Evolutionary conservation across 768 basidiomycete species (phyloP).

Genomic region (Rubroboletus pulcherrimus): DNA sequence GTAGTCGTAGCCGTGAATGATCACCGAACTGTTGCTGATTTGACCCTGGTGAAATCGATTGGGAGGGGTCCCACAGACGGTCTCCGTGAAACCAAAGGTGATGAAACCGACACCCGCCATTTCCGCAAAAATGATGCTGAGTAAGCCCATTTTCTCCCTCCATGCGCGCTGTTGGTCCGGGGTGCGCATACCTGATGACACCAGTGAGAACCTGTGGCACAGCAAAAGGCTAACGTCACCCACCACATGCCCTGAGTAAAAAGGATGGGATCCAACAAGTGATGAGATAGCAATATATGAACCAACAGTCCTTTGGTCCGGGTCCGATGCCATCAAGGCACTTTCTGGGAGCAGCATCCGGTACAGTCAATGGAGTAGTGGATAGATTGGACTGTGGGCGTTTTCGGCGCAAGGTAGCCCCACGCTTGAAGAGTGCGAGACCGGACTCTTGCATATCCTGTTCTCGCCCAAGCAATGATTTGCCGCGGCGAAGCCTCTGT

Average conservation of each 20-base stretch:
- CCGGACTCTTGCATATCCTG: constrained; percentile 91
- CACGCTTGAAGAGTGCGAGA: constrained; percentile 85
- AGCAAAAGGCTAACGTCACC: constrained; percentile 27
- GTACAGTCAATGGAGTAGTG: constrained; percentile 35
- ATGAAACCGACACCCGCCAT: constrained; percentile 97
- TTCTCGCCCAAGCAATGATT: constrained; percentile 85
- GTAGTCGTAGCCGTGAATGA: constrained; percentile 94
- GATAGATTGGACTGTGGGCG: constrained; percentile 43
- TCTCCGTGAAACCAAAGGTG: constrained; percentile 96
- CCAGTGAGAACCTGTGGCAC: constrained; percentile 6
- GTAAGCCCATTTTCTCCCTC: constrained; percentile 96
- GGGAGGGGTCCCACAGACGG: constrained; percentile 86
- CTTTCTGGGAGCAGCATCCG: constrained; percentile 38
- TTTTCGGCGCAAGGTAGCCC: constrained; percentile 74
- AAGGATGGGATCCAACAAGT: constrained; percentile 83
- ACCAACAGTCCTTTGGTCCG: constrained; percentile 92
- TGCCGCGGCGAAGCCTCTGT: constrained; percentile 68
- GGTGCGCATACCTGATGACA: constrained; percentile 67
- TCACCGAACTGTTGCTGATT: constrained; percentile 74
- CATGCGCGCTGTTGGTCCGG: constrained; percentile 95
- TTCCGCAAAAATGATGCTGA: constrained; percentile 71
- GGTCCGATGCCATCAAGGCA: constrained; percentile 75
- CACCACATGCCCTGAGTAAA: constrained; percentile 74
- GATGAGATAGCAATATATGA: constrained; percentile 86
- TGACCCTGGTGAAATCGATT: constrained; percentile 78